Percentiles rank a stretch among this genome's conserved stretches.
Conservation (phyloP, 2,329 filamentous ascomycete genomes). For the Calonectria henricotiae region DNA sequence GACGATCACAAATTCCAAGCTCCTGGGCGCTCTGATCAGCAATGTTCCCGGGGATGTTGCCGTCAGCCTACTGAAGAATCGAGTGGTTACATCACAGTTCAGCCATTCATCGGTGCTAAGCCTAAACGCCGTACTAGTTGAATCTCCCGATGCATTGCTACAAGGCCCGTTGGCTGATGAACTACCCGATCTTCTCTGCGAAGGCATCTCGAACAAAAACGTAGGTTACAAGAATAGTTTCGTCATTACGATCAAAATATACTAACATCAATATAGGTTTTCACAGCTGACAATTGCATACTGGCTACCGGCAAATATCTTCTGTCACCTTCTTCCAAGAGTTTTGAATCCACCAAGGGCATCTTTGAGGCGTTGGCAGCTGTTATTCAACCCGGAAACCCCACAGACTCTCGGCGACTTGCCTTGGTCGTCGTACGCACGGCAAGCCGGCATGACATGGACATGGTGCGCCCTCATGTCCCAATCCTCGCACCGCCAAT, state of each 20-base stretch:
- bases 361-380: constrained; percentile 85
- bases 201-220: constrained; percentile 84
- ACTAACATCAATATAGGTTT: constrained; percentile 68
- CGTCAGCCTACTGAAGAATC: constrained; percentile 73
- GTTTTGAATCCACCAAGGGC: constrained; percentile 83
- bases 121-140: constrained; percentile 89
- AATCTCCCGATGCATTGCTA: constrained; percentile 81
- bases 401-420: constrained; percentile 88
- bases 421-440: constrained; percentile 92
- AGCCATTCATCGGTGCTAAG: constrained; percentile 86
- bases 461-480: constrained; percentile 87
- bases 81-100: constrained; percentile 84
- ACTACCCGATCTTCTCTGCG: constrained; percentile 82
- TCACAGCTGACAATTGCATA: constrained; percentile 89
- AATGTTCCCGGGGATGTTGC: constrained; percentile 84
- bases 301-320: constrained; percentile 94
- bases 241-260: constrained; percentile 7
- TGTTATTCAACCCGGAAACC: constrained; percentile 83
- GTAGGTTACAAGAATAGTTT: constrained; percentile 68
- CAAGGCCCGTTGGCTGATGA: constrained; percentile 80
- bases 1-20: constrained; percentile 90
- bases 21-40: constrained; percentile 91
- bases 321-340: constrained; percentile 77
- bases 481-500: constrained; percentile 85
- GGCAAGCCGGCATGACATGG: constrained; percentile 83